Percentiles rank a stretch among this genome's conserved stretches.
Evolutionary conservation across 306 rosid genomes (phyloP).

Genomic region (Cucurbita moschata): DNA sequence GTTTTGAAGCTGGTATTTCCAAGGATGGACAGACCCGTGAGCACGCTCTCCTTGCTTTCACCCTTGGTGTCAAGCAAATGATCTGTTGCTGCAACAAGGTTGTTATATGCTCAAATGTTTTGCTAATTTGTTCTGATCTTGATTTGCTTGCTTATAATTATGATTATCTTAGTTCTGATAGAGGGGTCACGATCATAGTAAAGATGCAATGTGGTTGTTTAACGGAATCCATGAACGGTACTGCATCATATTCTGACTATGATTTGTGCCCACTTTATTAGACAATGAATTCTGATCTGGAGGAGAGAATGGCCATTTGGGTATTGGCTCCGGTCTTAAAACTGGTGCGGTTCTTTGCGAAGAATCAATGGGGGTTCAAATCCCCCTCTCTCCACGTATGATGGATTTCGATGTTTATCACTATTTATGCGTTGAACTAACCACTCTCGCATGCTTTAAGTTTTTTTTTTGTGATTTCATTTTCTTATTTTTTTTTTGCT

Average conservation of each 20-base stretch:
- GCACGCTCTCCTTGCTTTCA: slow-evolving; percentile 13
- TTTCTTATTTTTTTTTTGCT: neutral
- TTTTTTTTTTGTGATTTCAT: neutral
- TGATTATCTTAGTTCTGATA: neutral
- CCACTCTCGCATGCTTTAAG: no score
- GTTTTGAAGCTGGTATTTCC: slow-evolving; percentile 15
- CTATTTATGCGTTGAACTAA: no score
- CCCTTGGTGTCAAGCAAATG: slow-evolving; percentile 16
- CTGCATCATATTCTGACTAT: neutral
- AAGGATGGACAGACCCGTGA: slow-evolving; percentile 18
- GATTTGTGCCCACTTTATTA: neutral
- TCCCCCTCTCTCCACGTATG: neutral
- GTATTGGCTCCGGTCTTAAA: neutral
- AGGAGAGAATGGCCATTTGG: slow-evolving; percentile 8
- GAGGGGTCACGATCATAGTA: neutral
- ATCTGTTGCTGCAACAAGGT: slow-evolving; percentile 19
- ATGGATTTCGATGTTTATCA: no score
- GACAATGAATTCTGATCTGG: neutral
- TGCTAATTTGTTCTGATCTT: neutral
- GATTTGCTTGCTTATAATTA: no score
- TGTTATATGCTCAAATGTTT: neutral
- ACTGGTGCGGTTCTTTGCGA: neutral
- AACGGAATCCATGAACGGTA: neutral
- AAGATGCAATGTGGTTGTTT: neutral
- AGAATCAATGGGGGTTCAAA: slow-evolving; percentile 1